Evolutionary conservation across 805 yeast genomes (phyloP).

Genomic region (Brettanomyces sp.): DNA sequence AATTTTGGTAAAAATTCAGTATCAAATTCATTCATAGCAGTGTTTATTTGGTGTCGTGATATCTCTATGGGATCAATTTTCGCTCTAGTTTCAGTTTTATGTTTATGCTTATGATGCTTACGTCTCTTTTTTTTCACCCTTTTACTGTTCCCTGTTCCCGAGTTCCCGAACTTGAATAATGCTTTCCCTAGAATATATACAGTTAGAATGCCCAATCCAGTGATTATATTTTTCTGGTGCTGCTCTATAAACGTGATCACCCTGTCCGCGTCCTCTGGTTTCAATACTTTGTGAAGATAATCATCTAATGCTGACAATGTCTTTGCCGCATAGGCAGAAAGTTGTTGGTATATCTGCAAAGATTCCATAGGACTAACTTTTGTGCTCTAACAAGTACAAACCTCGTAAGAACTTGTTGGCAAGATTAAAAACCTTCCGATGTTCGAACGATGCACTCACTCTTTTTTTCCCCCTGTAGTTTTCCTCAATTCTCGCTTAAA

Average conservation of each 20-base stretch:
- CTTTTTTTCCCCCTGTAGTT: too few species aligned
- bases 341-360: neutral
- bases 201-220: conserved; percentile 9
- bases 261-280: conserved; percentile 2
- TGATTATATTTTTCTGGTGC: conserved; percentile 10
- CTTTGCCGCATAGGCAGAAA: neutral
- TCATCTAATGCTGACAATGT: neutral
- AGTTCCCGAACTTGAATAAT: conserved; percentile 4
- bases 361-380: too few species aligned
- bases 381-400: too few species aligned
- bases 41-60: conserved; percentile 11
- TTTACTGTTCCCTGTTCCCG: conserved; percentile 7
- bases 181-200: conserved; percentile 4
- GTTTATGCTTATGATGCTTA: conserved; percentile 1
- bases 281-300: neutral
- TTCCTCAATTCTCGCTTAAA: too few species aligned
- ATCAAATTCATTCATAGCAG: conserved; percentile 10
- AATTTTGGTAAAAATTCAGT: conserved; percentile 9
- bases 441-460: neutral
- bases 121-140: conserved; percentile 7
- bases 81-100: neutral
- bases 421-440: neutral
- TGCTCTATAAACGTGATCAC: conserved; percentile 5
- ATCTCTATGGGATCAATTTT: conserved; percentile 11
- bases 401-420: too few species aligned